A percentile compares a stretch with the other conserved stretches of the same genome.
phyloP scores from a whole-genome alignment of 805 yeast species.

The Lachancea sp. region DNA sequence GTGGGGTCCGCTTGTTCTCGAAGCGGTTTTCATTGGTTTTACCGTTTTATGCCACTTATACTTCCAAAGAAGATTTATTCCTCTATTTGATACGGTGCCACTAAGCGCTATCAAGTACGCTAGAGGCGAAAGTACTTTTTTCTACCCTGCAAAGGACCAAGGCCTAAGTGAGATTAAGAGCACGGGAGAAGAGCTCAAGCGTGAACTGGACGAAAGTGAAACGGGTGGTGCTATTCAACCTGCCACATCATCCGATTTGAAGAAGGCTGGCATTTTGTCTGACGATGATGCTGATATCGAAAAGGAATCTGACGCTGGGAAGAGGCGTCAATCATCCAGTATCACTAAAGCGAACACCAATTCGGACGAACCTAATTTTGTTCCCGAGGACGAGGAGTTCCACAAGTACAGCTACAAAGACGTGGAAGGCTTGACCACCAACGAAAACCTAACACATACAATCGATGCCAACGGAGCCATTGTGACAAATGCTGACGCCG shows the following conservation, averaged over 20 bases:
- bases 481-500: constrained; percentile 22
- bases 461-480: constrained; percentile 16
- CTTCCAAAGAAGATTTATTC: constrained; percentile 52
- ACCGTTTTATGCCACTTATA: constrained; percentile 57
- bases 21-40: constrained; percentile 50
- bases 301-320: constrained; percentile 3
- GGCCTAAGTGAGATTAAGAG: constrained; percentile 52
- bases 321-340: constrained; percentile 6
- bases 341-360: constrained; percentile 10
- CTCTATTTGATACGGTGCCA: constrained; percentile 64
- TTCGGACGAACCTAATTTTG: constrained; percentile 24
- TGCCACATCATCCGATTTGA: constrained; percentile 27
- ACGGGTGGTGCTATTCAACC: constrained; percentile 27
- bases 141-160: constrained; percentile 60
- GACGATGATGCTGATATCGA: constrained; percentile 12
- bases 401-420: constrained; percentile 23
- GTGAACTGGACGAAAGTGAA: constrained; percentile 19
- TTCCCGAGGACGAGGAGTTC: constrained; percentile 25
- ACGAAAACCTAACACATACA: constrained; percentile 3
- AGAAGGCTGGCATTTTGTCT: constrained; percentile 26
- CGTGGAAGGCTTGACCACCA: constrained; percentile 14
- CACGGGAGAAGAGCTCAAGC: constrained; percentile 39
- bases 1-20: constrained; percentile 73
- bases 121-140: constrained; percentile 35
- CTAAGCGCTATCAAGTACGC: constrained; percentile 44